A percentile compares a stretch with the other conserved stretches of the same genome.
Evolutionary conservation across 2,329 filamentous ascomycete species (phyloP).

Genomic region (Sphaerulina populicola): DNA sequence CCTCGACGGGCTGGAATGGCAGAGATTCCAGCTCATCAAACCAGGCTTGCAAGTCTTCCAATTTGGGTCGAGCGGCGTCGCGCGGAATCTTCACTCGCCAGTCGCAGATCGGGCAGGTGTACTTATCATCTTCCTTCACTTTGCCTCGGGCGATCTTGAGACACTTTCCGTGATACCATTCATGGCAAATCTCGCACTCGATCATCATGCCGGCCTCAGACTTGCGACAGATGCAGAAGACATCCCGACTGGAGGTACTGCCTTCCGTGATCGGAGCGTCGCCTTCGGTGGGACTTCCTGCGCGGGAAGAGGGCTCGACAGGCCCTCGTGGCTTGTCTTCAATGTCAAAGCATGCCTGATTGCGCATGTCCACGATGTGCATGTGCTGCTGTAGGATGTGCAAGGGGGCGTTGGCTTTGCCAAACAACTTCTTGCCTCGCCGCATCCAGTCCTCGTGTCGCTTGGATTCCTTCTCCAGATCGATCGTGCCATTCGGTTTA

Average conservation of each 20-base stretch:
- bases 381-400: constrained; percentile 94
- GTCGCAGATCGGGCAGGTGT: constrained; percentile 96
- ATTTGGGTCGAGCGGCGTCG: constrained; percentile 86
- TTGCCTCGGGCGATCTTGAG: constrained; percentile 96
- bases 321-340: constrained; percentile 80
- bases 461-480: constrained; percentile 89
- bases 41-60: constrained; percentile 80
- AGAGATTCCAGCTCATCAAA: constrained; percentile 64
- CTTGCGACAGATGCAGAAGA: constrained; percentile 93
- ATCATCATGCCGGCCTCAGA: constrained; percentile 99
- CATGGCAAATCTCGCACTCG: constrained; percentile 93
- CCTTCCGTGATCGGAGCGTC: constrained; percentile 37
- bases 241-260: constrained; percentile 55
- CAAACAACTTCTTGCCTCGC: constrained; percentile 93
- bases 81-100: constrained; percentile 95
- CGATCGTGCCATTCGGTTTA: constrained; percentile 81
- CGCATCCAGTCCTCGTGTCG: constrained; percentile 99
- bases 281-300: constrained; percentile 52
- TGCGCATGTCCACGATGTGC: constrained; percentile 83
- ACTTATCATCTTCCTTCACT: constrained; percentile 96
- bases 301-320: constrained; percentile 83
- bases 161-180: constrained; percentile 99
- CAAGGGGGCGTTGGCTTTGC: constrained; percentile 92
- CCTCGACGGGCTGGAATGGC: constrained; percentile 94
- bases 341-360: constrained; percentile 84